A percentile compares a stretch with the other conserved stretches of the same genome.
Conservation (phyloP, 2,329 filamentous ascomycete genomes). For the Ophiostoma himal-ulmi region DNA sequence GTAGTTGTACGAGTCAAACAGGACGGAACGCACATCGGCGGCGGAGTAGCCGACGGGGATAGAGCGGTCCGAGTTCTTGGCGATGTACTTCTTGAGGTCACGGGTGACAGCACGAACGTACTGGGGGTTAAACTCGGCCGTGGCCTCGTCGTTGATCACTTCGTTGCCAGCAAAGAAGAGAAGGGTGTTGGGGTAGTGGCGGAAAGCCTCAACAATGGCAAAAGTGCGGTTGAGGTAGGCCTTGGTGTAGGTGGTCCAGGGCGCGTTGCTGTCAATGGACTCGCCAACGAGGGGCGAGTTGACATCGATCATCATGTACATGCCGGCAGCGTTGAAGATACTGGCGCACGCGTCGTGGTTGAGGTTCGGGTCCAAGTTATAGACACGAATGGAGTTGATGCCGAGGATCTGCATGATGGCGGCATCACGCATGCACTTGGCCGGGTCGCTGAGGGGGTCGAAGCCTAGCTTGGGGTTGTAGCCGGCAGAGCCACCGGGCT, state of each 20-base stretch:
- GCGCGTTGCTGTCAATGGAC: constrained; percentile 48
- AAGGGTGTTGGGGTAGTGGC: constrained; percentile 61
- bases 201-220: constrained; percentile 61
- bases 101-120: constrained; percentile 70
- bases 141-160: constrained; percentile 62
- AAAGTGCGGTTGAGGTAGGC: constrained; percentile 61
- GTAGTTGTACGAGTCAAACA: constrained; percentile 71
- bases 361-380: constrained; percentile 59
- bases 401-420: constrained; percentile 60
- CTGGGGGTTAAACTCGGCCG: constrained; percentile 57
- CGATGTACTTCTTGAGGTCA: constrained; percentile 76
- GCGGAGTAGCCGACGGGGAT: constrained; percentile 78
- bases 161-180: constrained; percentile 75
- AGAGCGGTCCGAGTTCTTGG: constrained; percentile 58
- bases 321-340: constrained; percentile 63
- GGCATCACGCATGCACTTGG: constrained; percentile 57
- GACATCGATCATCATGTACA: constrained; percentile 64
- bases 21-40: constrained; percentile 67
- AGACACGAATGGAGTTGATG: constrained; percentile 63
- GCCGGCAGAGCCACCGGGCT: constrained; percentile 59
- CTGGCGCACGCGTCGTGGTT: constrained; percentile 63
- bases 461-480: constrained; percentile 50
- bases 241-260: constrained; percentile 52
- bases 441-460: constrained; percentile 55
- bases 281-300: constrained; percentile 59